phyloP scores from a whole-genome alignment of 768 basidiomycete species.

The Asterophora parasitica region DNA sequence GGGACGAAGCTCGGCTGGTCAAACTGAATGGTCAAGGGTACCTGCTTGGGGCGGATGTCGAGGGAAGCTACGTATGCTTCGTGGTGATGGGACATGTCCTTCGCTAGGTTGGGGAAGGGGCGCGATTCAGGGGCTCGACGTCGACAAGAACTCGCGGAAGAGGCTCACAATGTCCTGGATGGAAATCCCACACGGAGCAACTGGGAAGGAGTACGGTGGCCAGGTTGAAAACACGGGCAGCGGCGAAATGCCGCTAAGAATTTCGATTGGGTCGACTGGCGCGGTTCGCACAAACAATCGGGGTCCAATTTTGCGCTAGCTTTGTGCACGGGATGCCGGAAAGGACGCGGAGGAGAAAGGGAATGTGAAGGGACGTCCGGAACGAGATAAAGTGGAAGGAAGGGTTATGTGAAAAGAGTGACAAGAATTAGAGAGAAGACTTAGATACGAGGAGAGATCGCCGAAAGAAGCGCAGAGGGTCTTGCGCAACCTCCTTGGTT shows the following conservation, averaged over 20 bases:
- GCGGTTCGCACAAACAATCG: background rate
- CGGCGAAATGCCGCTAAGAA: slow-evolving; percentile 8
- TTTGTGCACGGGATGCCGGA: no score
- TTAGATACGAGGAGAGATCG: slow-evolving; percentile 9
- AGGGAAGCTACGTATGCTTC: slow-evolving; percentile 11
- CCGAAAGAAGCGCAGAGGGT: slow-evolving; percentile 16
- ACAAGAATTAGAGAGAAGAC: slow-evolving; percentile 13
- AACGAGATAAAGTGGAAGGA: slow-evolving; percentile 12
- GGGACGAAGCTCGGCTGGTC: slow-evolving; percentile 15
- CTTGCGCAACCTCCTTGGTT: slow-evolving; percentile 7
- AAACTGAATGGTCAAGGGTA: slow-evolving; percentile 17
- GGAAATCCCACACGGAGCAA: slow-evolving; percentile 23
- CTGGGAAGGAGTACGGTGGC: slow-evolving; percentile 18
- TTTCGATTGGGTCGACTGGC: slow-evolving; percentile 1
- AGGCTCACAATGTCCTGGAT: slow-evolving; percentile 20
- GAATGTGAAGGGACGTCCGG: slow-evolving; percentile 2
- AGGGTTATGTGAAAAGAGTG: slow-evolving; percentile 14
- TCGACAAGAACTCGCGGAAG: background rate
- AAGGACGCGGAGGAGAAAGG: background rate
- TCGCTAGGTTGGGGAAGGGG: slow-evolving; percentile 17
- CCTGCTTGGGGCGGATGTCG: slow-evolving; percentile 16
- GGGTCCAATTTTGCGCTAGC: no score
- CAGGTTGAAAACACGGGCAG: slow-evolving; percentile 16
- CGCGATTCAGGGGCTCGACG: slow-evolving; percentile 1
- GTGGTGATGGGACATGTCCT: slow-evolving; percentile 26